Evolutionary conservation across 352 stramenopile species (phyloP), one percentile per base, ranked within the genome.

Genomic region (Pythium inflatum): DNA sequence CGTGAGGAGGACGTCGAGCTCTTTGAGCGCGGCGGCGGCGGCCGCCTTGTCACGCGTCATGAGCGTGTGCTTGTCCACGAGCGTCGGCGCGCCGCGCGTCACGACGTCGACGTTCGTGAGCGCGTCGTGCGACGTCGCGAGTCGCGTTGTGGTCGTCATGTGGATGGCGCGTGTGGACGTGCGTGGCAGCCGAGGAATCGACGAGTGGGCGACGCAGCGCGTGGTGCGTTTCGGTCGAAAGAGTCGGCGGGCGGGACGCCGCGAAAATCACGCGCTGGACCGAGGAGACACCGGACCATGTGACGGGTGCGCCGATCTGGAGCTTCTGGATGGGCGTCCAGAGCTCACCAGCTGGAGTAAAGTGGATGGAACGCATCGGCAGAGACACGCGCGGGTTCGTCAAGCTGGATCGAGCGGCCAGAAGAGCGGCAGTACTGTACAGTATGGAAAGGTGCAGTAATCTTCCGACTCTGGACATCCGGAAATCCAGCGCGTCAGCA

Each of bases 1-100:
- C 22, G 81, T 80, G 20, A 93, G 77, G 43, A 89, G 73, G 46
- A 92, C 56, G 54, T 93, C 84, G 27, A 93, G 75, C 72, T 93
- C 86, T 0, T 80, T 72, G 49, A 90, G 62, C 18, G 86, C 84
- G n/a, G 79, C 71, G 45, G 59, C 62, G 14, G 72, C 57, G 22
- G 79, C 65, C 8, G 48, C 56, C 27, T 67, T 60, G 58, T 75
- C 66, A 1, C 64, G 59, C 34, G 79, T 85, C 62, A 79, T 82
- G 53, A 68, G 62, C 22, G 83, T 88, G 74, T 89, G 75, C 63
- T 92, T 92, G 71, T 91, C 84, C 18, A 92, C 73, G 40, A 82
- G 71, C 30, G 31, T 53, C 45, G 25, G 3, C 22, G n/a, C 20
- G 40, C 14, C 28, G n/a, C 78, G 36, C 48, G 54, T 56, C 18